These are phyloP conservation scores for Globisporangium uncinulatum DNA, from an alignment of 352 stramenopile genomes.

Conservation along the genomic window DNA sequence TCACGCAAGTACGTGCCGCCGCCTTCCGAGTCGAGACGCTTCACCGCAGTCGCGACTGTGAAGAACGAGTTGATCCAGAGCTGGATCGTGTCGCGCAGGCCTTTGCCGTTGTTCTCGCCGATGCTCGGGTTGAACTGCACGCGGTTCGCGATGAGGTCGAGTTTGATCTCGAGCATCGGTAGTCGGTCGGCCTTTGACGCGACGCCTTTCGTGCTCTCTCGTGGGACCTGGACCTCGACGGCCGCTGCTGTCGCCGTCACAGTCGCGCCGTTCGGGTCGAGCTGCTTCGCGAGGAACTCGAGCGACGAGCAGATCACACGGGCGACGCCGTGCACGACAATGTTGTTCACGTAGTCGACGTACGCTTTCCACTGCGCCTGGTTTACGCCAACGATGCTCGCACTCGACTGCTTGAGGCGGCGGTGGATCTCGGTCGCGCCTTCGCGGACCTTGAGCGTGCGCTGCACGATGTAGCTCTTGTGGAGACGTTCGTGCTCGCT, in stretches of 20 bases:
- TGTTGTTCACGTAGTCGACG: slow-evolving; percentile 97
- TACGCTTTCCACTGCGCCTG: slow-evolving; percentile 97
- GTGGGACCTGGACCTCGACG: slow-evolving; percentile 6
- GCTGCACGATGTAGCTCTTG: slow-evolving; percentile 90
- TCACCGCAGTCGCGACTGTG: slow-evolving; percentile 94
- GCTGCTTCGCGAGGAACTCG: slow-evolving; percentile 93
- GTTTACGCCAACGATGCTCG: slow-evolving; percentile 91
- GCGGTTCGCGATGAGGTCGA: slow-evolving; percentile 90
- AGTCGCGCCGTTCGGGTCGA: slow-evolving; percentile 79
- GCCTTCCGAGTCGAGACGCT: slow-evolving; percentile 91
- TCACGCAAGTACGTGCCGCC: slow-evolving; percentile 97
- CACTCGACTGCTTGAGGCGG: slow-evolving; percentile 95
- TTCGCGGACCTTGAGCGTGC: slow-evolving; percentile 95
- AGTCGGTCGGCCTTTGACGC: slow-evolving; percentile 46
- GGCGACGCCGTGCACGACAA: slow-evolving; percentile 93
- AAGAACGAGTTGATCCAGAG: slow-evolving; percentile 96
- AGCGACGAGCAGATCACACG: slow-evolving; percentile 80
- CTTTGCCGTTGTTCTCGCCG: slow-evolving; percentile 89
- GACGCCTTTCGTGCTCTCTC: slow-evolving; percentile 19
- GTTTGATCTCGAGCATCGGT: slow-evolving; percentile 96
- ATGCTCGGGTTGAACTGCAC: slow-evolving; percentile 88
- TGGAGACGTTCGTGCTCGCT: slow-evolving; percentile 95
- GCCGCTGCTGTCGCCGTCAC: slow-evolving; percentile 29
- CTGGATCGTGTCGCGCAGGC: slow-evolving; percentile 93
- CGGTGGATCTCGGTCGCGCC: slow-evolving; percentile 94